A percentile compares a stretch with the other conserved stretches of the same genome.
Evolutionary conservation across 1,139 yeast species (phyloP).

Genomic region (Citeromyces hawaiiensis): DNA sequence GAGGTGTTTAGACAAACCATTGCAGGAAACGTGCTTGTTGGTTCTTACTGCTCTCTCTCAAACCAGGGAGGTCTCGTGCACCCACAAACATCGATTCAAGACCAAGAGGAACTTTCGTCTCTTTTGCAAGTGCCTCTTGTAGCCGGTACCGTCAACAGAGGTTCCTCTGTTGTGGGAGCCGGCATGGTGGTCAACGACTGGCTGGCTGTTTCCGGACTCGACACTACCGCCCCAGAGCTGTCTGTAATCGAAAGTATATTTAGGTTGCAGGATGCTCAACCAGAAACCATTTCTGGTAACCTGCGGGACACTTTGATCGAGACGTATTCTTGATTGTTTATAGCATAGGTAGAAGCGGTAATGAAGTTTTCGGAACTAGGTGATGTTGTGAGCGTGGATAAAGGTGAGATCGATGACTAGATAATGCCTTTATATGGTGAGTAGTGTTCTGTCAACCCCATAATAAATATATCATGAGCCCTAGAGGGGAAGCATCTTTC

Average conservation of each 20-base stretch:
- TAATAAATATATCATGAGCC: too few species aligned
- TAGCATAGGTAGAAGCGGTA: slow-evolving; percentile 2
- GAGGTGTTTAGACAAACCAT: slow-evolving; percentile 99
- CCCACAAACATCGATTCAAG: slow-evolving; percentile 94
- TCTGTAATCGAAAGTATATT: slow-evolving; percentile 94
- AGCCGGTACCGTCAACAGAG: slow-evolving; percentile 98
- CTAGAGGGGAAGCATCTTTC: too few species aligned
- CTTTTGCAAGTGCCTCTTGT: slow-evolving; percentile 94
- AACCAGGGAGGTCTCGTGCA: slow-evolving; percentile 98
- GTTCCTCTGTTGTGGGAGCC: slow-evolving; percentile 95
- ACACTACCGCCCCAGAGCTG: slow-evolving; percentile 96
- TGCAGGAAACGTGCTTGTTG: slow-evolving; percentile 95
- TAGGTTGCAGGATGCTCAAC: slow-evolving; percentile 81
- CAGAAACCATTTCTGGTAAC: slow-evolving; percentile 71
- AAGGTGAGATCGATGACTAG: too few species aligned
- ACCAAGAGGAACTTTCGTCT: slow-evolving; percentile 94
- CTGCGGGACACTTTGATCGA: slow-evolving; percentile 86
- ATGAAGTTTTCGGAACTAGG: not conserved
- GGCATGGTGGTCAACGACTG: slow-evolving; percentile 98
- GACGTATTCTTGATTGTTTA: slow-evolving; percentile 35
- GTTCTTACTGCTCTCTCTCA: slow-evolving; percentile 87
- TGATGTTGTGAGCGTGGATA: not conserved
- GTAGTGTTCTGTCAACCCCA: too few species aligned
- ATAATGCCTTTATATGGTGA: too few species aligned
- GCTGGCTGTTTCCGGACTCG: slow-evolving; percentile 93